A percentile compares a stretch with the other conserved stretches of the same genome.
Conservation (phyloP, 1,284 basidiomycete species). For the Rhodotorula sp. region DNA sequence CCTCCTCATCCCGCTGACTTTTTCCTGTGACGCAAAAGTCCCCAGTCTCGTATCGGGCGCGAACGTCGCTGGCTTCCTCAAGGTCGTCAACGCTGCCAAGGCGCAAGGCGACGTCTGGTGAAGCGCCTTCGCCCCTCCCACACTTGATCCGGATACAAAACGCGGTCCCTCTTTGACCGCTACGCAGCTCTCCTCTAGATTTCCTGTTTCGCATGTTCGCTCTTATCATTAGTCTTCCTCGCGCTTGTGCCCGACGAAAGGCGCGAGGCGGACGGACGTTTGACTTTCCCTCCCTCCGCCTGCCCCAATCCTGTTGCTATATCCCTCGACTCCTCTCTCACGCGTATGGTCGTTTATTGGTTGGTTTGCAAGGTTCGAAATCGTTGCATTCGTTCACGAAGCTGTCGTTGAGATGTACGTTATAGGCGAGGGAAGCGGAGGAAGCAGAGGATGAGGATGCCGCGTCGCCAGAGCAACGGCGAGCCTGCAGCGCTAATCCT, state of each 20-base stretch:
- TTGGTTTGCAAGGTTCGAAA: neutral
- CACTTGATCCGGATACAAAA: neutral
- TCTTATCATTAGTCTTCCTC: neutral
- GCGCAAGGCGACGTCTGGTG: constrained; percentile 26
- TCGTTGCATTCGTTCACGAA: neutral
- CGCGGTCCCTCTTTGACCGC: neutral
- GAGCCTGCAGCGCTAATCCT: no score
- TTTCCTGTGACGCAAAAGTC: no score
- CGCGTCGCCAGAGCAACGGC: no score
- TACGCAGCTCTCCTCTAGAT: no score
- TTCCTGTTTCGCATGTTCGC: neutral
- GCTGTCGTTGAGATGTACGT: neutral
- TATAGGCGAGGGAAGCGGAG: neutral
- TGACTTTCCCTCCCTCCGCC: neutral
- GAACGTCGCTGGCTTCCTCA: constrained; percentile 74
- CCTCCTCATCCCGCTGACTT: no score
- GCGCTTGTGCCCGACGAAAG: no score
- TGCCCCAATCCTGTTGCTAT: neutral
- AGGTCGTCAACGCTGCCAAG: constrained; percentile 61
- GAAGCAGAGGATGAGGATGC: no score
- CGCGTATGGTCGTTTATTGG: neutral
- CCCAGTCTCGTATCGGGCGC: no score
- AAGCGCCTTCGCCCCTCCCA: neutral
- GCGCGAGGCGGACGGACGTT: neutral
- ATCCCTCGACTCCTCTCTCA: neutral